A percentile compares a stretch with the other conserved stretches of the same genome.
Conservation (phyloP, 331 rosid genomes). For the Malus hybrid region DNA sequence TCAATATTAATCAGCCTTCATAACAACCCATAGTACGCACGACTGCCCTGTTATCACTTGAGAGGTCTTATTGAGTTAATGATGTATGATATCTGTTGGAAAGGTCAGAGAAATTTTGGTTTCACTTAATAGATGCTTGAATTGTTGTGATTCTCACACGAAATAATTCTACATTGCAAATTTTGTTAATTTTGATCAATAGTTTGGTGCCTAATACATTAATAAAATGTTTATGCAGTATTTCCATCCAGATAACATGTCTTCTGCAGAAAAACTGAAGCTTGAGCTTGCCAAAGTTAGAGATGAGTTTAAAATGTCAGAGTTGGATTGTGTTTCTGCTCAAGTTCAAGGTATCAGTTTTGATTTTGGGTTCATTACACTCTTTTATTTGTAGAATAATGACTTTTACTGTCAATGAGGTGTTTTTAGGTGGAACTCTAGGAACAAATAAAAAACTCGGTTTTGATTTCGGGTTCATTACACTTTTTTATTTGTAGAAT, state of each 20-base stretch:
- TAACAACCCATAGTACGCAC: background rate
- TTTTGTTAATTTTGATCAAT: background rate
- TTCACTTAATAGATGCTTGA: background rate
- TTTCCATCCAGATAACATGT: slow-evolving; percentile 91
- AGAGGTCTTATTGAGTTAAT: background rate
- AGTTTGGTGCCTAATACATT: slow-evolving; percentile 13
- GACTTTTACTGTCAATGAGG: too few relatives aligned
- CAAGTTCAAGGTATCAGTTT: slow-evolving; percentile 77
- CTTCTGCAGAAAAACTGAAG: slow-evolving; percentile 78
- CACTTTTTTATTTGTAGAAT: background rate
- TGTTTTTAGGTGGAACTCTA: too few relatives aligned
- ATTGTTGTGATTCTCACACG: background rate
- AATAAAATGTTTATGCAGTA: slow-evolving; percentile 46
- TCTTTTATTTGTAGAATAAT: background rate
- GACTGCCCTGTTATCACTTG: background rate
- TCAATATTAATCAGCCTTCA: background rate
- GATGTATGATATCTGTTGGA: background rate
- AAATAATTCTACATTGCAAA: background rate
- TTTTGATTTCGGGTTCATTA: background rate
- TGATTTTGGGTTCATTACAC: background rate
- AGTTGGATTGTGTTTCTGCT: slow-evolving; percentile 87
- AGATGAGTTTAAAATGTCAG: slow-evolving; percentile 88
- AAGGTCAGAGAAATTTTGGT: background rate
- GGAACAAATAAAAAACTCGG: too few relatives aligned
- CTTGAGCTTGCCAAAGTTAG: slow-evolving; percentile 71